These are phyloP conservation scores for Chlorencoelia australis DNA, from an alignment of 2,329 filamentous ascomycete species.

Conservation along the genomic window DNA sequence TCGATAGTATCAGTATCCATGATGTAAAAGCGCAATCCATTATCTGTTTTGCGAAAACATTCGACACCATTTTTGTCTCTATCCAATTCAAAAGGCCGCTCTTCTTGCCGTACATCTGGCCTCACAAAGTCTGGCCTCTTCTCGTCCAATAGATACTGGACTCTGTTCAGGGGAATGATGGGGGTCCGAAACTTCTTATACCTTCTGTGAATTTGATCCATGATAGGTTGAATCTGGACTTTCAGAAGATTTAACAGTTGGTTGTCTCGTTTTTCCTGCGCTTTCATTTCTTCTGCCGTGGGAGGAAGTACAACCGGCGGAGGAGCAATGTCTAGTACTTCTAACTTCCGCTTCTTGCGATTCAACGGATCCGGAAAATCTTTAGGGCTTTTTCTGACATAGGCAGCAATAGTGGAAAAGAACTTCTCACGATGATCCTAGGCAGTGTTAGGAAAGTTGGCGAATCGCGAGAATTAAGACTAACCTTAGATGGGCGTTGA, in stretches of 20 bases:
- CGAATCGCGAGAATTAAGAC: conserved; percentile 20
- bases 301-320: conserved; percentile 55
- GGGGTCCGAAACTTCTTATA: conserved; percentile 82
- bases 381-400: conserved; percentile 67
- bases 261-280: conserved; percentile 71
- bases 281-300: conserved; percentile 71
- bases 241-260: conserved; percentile 80
- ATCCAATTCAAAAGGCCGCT: conserved; percentile 72
- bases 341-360: conserved; percentile 76
- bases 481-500: conserved; percentile 51
- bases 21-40: conserved; percentile 88
- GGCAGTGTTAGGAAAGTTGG: conserved; percentile 6
- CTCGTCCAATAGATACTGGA: conserved; percentile 78
- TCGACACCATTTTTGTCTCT: conserved; percentile 70
- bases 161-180: conserved; percentile 62
- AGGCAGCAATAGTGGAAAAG: conserved; percentile 64
- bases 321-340: conserved; percentile 65
- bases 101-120: conserved; percentile 40
- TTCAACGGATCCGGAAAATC: conserved; percentile 83
- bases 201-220: conserved; percentile 89
- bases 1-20: conserved; percentile 88
- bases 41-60: conserved; percentile 65
- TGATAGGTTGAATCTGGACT: conserved; percentile 81
- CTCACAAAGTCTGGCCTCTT: conserved; percentile 62
- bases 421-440: conserved; percentile 62